Conservation (phyloP, 2,329 filamentous ascomycete species). For the Rhinocladiella similis region DNA sequence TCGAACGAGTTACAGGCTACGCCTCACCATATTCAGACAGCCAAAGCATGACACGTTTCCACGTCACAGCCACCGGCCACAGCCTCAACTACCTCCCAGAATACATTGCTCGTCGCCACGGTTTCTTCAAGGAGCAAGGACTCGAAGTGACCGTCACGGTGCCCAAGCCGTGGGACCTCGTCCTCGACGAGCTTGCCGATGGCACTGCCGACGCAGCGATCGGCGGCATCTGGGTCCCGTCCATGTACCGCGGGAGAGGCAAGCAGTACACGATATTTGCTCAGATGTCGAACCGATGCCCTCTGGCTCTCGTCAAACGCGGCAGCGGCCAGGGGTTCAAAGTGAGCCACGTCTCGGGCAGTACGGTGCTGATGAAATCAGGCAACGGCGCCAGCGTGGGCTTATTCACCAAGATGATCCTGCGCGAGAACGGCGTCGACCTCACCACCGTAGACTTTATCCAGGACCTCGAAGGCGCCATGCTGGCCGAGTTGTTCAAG, state of each 20-base stretch:
- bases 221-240: constrained; percentile 18
- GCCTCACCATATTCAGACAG: too few relatives aligned
- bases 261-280: constrained; percentile 16
- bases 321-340: not conserved
- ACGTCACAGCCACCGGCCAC: constrained; percentile 8
- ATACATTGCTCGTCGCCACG: constrained; percentile 9
- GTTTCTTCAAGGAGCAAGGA: constrained; percentile 7
- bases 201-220: constrained; percentile 15
- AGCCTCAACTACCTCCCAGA: constrained; percentile 14
- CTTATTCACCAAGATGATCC: constrained; percentile 19
- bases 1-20: too few relatives aligned
- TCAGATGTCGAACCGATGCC: constrained; percentile 15
- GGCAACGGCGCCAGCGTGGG: constrained; percentile 14
- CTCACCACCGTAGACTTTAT: constrained; percentile 7
- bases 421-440: constrained; percentile 15
- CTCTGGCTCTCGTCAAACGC: constrained; percentile 9
- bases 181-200: constrained; percentile 15
- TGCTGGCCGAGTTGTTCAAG: constrained; percentile 15
- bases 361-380: constrained; percentile 15
- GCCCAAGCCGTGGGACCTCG: constrained; percentile 12
- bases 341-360: constrained; percentile 6
- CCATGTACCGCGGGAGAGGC: constrained; percentile 16
- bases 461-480: constrained; percentile 16
- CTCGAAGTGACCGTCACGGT: constrained; percentile 4
- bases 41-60: constrained; percentile 3